Evolutionary conservation across 805 yeast genomes (phyloP), one percentile per base, ranked within the genome.

Genomic region (Hemisphaericaspora nanyangensis): DNA sequence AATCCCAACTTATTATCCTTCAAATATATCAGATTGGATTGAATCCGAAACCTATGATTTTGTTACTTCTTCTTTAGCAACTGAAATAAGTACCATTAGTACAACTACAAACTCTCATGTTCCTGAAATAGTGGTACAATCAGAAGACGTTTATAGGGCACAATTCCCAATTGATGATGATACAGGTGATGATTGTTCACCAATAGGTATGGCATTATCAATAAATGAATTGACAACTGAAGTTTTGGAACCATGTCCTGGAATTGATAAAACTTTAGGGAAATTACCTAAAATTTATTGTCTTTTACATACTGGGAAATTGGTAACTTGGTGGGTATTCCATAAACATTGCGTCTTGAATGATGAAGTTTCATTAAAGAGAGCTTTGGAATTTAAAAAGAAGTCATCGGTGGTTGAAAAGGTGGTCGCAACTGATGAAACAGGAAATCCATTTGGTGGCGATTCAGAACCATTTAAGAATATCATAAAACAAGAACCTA

Each of bases 81-180:
- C 85, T 3, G 95, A 85, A 39, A 31, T 54, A 10, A 44, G 46
- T n/a, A 38, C 40, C 5, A 32, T 51, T 10, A 50, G 47, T 5
- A 15, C 38, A 7, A 33, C 17, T 2, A n/a, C 36, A 10, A 17
- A 28, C 4, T 18, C 42, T 5, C 33, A 35, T 4, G 29, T 47
- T 1, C 26, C 48, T 3, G 34, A 42, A 12, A 31, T 51, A 2
- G 51, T 82, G 1, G 63, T 63, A 22, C 80, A 80, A 7, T 58
- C 74, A 3, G 84, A 83, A 48, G 96, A 89, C 52, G 67, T 80
- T 4, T 79, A 77, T 49, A 70, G 85, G 35, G 95, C 95, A 0
- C 72, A 78, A 18, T 64, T 87, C 45, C 95, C 96, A 1, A 65
- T 86, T 48, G 77, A 77, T 51, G 81, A 77, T 7, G 80, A 69